Base-by-base conservation (phyloP, 2,329 filamentous ascomycete genomes). In the Exophiala viscosa region DNA sequence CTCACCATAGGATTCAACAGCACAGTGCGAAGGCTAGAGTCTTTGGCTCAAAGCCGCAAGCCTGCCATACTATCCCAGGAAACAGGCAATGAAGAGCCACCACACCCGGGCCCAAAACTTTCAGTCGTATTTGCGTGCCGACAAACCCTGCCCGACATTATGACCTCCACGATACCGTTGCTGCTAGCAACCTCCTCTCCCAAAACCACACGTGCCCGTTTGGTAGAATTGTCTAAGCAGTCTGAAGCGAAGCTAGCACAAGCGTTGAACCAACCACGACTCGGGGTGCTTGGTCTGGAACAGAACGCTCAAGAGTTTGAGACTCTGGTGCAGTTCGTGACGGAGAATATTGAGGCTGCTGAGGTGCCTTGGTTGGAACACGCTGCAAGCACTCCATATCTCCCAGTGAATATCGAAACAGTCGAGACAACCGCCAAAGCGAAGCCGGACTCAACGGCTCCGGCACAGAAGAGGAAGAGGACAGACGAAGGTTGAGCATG, bases 1-100 rank as follows among this genome's bases (percentile, higher is more conserved):
- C 45, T 77, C 34, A 70, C 73, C 18, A 54, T 76, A 17, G 74
- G 75, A 39, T 65, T 76, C 45, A 76, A 76, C 60, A 70, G 64
- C 57, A 69, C 73, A 17, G 73, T 69, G 8, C 70, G 70, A 9
- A 67, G 71, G 50, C 65, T 77, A 5, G 69, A 75, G 50, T 50
- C 59, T 11, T 61, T 71, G 3, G 70, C 71, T 3, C 43, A 51
- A n/a, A 15, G 14, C 23, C 42, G 41, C 10, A 50, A 47, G 45
- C 55, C 55, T 4, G 44, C 43, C 14, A 43, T 39, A 11, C 48
- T 49, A 38, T 40, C 32, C 15, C 46, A 48, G n/a, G 44, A 41
- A 13, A 49, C 33, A 34, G 38, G 39, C 35, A 20, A 9, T 20
- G 10, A 52, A 11, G 39, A 3, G 10, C 15, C 31, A 33, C 35